A percentile compares a stretch with the other conserved stretches of the same genome.
Conservation (phyloP, 1,284 basidiomycete genomes). For the Cystobasidium pallidum region DNA sequence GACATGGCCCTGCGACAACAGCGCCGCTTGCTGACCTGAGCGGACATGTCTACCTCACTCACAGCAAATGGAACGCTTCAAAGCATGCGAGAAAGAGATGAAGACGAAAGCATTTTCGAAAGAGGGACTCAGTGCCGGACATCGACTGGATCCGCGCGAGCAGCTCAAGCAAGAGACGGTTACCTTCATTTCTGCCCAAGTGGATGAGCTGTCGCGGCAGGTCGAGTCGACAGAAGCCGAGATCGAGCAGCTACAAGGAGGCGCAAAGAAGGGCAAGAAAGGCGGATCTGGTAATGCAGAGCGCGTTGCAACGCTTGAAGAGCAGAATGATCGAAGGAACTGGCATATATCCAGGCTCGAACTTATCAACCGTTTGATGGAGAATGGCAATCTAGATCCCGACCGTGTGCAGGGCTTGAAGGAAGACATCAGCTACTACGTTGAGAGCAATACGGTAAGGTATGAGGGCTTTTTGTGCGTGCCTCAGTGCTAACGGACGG, state of each 20-base stretch:
- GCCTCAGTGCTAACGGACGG: too few relatives aligned
- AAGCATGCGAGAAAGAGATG: slow-evolving; percentile 99
- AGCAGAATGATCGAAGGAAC: slow-evolving; percentile 87
- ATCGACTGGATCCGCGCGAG: slow-evolving; percentile 93
- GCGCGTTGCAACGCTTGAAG: slow-evolving; percentile 80
- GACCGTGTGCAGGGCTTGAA: slow-evolving; percentile 83
- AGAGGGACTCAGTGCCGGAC: slow-evolving; percentile 92
- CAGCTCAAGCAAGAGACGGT: slow-evolving; percentile 93
- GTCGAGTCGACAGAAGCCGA: slow-evolving; percentile 95
- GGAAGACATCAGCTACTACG: slow-evolving; percentile 96
- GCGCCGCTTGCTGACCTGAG: neutral
- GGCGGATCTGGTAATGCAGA: slow-evolving; percentile 64
- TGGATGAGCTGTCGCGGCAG: slow-evolving; percentile 91
- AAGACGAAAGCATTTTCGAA: slow-evolving; percentile 99
- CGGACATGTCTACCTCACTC: slow-evolving; percentile 1
- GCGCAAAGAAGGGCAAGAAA: slow-evolving; percentile 77
- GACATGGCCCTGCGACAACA: neutral
- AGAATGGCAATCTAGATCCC: slow-evolving; percentile 85
- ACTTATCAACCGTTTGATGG: slow-evolving; percentile 87
- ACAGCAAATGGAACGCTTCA: slow-evolving; percentile 99
- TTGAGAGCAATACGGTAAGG: slow-evolving; percentile 89
- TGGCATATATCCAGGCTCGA: slow-evolving; percentile 96
- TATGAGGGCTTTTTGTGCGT: too few relatives aligned
- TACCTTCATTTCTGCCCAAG: slow-evolving; percentile 80
- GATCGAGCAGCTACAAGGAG: slow-evolving; percentile 81